These are phyloP conservation scores for Prunus mongolica DNA, from an alignment of 306 rosid species.

Conservation along the genomic window DNA sequence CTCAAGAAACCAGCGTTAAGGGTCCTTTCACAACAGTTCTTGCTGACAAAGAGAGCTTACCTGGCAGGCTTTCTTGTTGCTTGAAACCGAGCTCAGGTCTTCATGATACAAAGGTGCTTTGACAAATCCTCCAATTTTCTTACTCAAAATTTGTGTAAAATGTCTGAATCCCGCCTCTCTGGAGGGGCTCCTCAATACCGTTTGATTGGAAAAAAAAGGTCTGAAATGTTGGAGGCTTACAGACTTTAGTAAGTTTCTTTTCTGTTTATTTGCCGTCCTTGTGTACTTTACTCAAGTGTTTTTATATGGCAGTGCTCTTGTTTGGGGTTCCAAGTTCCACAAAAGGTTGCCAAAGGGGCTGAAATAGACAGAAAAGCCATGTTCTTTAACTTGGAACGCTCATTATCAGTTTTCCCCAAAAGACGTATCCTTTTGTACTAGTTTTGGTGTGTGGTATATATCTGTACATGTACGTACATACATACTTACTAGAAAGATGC, in stretches of 20 bases:
- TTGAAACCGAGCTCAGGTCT: conserved; percentile 19
- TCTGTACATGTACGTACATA: neutral
- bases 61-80: conserved; percentile 25
- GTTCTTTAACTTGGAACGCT: conserved; percentile 49
- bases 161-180: neutral
- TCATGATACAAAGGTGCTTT: conserved; percentile 38
- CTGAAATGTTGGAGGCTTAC: neutral
- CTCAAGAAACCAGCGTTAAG: conserved; percentile 25
- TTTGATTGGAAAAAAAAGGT: neutral
- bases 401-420: conserved; percentile 48
- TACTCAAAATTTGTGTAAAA: neutral
- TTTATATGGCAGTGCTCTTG: conserved; percentile 39
- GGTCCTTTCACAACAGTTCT: conserved; percentile 13
- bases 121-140: neutral
- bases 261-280: neutral
- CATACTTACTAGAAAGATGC: neutral
- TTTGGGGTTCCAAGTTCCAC: conserved; percentile 40
- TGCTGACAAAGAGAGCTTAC: conserved; percentile 19
- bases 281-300: neutral
- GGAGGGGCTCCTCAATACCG: neutral
- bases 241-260: neutral
- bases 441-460: neutral
- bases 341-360: conserved; percentile 36
- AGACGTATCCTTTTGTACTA: conserved; percentile 53
- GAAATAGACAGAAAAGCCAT: conserved; percentile 51